These are phyloP conservation scores for Candida gorgasii DNA, from an alignment of 805 yeast species.

Conservation along the genomic window DNA sequence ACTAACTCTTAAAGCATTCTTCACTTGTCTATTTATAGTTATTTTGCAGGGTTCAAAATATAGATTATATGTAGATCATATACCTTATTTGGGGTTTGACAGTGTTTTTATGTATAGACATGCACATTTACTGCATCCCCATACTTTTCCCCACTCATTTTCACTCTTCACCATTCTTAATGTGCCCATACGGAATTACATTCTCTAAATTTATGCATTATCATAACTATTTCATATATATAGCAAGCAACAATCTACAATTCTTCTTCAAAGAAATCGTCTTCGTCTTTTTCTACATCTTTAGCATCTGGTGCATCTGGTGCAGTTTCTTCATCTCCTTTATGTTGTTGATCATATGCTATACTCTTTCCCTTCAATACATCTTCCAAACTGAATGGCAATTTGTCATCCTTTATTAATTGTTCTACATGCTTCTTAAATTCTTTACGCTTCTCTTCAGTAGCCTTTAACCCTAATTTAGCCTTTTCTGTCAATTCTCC, in stretches of 20 bases:
- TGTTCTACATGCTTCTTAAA: conserved; percentile 51
- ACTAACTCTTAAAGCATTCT: no score
- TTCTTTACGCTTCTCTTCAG: conserved; percentile 45
- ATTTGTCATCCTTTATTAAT: conserved; percentile 50
- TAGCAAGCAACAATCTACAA: background rate
- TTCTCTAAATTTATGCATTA: background rate
- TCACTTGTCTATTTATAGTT: no score
- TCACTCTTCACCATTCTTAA: no score
- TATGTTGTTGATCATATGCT: conserved; percentile 18
- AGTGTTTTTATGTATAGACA: no score
- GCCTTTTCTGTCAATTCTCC: conserved; percentile 30
- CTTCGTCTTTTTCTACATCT: conserved; percentile 24
- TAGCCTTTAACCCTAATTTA: conserved; percentile 40
- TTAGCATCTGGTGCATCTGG: conserved; percentile 22
- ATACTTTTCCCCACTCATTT: no score
- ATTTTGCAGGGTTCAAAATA: no score
- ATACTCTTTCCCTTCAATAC: conserved; percentile 41
- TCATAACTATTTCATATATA: background rate
- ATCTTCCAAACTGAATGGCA: conserved; percentile 55
- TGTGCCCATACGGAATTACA: no score
- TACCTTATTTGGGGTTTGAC: no score
- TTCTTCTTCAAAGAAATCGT: conserved; percentile 43
- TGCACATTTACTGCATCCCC: no score
- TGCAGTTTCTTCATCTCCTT: conserved; percentile 37
- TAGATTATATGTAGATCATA: no score